Percentiles rank a stretch among this genome's conserved stretches.
Evolutionary conservation across 73 alveolate genomes (phyloP).

Genomic region (Paramecium tetraurelia): DNA sequence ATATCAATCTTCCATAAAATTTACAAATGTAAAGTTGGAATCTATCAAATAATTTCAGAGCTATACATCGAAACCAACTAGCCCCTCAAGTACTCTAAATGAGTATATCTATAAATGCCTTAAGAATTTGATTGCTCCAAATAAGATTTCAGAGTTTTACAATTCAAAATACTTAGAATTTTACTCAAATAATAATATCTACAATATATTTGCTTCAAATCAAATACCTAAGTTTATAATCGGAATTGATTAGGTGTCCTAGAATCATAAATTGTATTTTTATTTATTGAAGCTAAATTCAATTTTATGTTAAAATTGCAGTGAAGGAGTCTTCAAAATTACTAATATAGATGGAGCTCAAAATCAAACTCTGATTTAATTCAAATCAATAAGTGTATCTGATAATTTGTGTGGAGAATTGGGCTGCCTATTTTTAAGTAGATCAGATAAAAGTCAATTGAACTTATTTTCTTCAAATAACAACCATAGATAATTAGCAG

Average conservation of each 20-base stretch:
- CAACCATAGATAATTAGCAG: not conserved
- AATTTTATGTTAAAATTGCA: not conserved
- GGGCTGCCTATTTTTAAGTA: not conserved
- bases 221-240: not conserved
- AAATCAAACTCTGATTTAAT: not conserved
- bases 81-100: not conserved
- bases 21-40: not conserved
- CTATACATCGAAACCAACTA: not conserved
- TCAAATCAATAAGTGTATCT: not conserved
- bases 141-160: not conserved
- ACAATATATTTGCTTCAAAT: not conserved
- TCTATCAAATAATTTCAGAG: not conserved
- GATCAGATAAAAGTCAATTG: not conserved
- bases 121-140: not conserved
- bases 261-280: not conserved
- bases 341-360: not conserved
- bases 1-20: not conserved
- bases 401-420: not conserved
- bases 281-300: not conserved
- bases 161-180: not conserved
- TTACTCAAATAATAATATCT: not conserved
- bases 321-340: not conserved
- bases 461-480: not conserved
- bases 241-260: not conserved
- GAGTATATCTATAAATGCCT: not conserved